These are phyloP conservation scores for Thelonectria olida DNA, from an alignment of 2,329 filamentous ascomycete species.

Conservation along the genomic window DNA sequence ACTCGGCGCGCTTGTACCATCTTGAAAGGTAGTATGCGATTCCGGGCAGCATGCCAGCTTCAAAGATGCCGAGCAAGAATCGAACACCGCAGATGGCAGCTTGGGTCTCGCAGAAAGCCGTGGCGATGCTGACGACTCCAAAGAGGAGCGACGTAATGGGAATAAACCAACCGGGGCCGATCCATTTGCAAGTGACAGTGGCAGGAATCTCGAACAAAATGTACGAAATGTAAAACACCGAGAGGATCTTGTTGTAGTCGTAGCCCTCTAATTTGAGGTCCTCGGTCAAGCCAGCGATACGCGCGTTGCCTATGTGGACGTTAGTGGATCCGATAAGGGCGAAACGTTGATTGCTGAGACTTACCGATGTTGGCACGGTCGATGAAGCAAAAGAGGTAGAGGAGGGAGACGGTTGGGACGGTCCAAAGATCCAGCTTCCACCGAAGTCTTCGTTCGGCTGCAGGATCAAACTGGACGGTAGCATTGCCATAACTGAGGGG, in stretches of 20 bases:
- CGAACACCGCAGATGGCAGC: conserved; percentile 62
- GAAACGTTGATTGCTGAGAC: no score
- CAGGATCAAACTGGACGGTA: conserved; percentile 38
- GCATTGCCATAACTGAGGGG: conserved; percentile 36
- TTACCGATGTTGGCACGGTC: conserved; percentile 78
- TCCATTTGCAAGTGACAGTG: conserved; percentile 70
- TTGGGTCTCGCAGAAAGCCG: conserved; percentile 66
- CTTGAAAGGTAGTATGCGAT: conserved; percentile 72
- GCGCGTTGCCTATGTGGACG: conserved; percentile 54
- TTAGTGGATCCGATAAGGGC: neutral
- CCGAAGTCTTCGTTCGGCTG: conserved; percentile 65
- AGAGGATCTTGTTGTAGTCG: conserved; percentile 71
- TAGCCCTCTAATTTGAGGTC: conserved; percentile 65
- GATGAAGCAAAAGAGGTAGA: conserved; percentile 80
- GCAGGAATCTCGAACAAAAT: conserved; percentile 72
- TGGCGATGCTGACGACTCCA: conserved; percentile 66
- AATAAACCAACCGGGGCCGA: conserved; percentile 73
- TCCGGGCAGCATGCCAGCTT: conserved; percentile 72
- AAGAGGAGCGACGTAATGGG: conserved; percentile 65
- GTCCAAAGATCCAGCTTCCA: conserved; percentile 73
- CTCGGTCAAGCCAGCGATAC: conserved; percentile 64
- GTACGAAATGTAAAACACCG: conserved; percentile 72
- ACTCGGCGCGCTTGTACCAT: conserved; percentile 71
- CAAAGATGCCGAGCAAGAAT: conserved; percentile 69
- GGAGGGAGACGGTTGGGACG: conserved; percentile 70